These are phyloP conservation scores for Agrocybe chaxingu DNA, from an alignment of 768 basidiomycete species.

Conservation along the genomic window DNA sequence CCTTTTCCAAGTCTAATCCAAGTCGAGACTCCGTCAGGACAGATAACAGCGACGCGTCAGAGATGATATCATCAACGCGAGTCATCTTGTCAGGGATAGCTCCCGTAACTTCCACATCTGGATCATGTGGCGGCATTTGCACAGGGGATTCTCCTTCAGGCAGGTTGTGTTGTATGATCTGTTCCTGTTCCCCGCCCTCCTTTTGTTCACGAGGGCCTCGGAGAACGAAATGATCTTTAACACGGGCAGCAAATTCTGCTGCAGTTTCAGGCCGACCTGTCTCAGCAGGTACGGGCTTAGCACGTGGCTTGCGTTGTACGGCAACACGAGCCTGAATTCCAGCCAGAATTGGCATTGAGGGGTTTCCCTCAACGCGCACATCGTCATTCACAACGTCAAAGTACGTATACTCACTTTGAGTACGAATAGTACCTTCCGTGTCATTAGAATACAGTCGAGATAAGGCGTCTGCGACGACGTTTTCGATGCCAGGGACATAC, in stretches of 20 bases:
- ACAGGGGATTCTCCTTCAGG: no score
- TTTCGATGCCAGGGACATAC: slow-evolving; percentile 22
- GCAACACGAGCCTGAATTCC: slow-evolving; percentile 1
- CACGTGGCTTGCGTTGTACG: not conserved
- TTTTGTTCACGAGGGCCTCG: slow-evolving; percentile 18
- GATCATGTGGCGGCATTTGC: no score
- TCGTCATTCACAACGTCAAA: slow-evolving; percentile 15
- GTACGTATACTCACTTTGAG: slow-evolving; percentile 15
- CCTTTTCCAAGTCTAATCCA: slow-evolving; percentile 5
- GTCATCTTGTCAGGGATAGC: not conserved
- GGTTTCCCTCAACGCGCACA: not conserved
- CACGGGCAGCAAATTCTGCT: slow-evolving; percentile 15
- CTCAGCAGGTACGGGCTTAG: slow-evolving; percentile 7
- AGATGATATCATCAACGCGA: not conserved
- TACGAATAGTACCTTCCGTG: slow-evolving; percentile 13
- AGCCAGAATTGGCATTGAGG: not conserved
- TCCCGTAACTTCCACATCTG: not conserved
- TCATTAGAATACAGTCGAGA: slow-evolving; percentile 21
- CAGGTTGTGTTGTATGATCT: not conserved
- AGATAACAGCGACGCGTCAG: not conserved
- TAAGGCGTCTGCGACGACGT: slow-evolving; percentile 27
- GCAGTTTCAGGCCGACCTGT: slow-evolving; percentile 15
- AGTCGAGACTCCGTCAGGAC: not conserved
- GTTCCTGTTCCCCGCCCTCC: slow-evolving; percentile 16
- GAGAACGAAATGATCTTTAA: slow-evolving; percentile 23